phyloP scores from a whole-genome alignment of 225 moss, liverwort and hornwort species.

The Bryum argenteum region DNA sequence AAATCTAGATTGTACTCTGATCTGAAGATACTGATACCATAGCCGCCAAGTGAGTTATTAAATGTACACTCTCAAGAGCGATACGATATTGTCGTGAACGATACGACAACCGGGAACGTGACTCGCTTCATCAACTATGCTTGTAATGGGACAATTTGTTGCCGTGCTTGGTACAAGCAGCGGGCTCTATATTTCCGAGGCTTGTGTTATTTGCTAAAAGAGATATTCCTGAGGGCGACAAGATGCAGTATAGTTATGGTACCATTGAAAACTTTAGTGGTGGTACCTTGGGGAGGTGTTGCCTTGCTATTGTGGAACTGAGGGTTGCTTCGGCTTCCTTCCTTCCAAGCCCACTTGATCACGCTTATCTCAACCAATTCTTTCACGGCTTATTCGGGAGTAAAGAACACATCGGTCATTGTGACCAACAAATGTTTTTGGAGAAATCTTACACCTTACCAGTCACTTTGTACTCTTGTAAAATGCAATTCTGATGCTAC shows the following conservation, averaged over 20 bases:
- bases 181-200: conserved; percentile 78
- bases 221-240: conserved; percentile 62
- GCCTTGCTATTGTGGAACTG: conserved; percentile 72
- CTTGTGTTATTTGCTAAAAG: conserved; percentile 70
- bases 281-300: conserved; percentile 35
- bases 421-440: too few species aligned
- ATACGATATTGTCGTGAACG: conserved; percentile 71
- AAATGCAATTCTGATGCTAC: too few species aligned
- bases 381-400: too few species aligned
- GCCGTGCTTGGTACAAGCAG: conserved; percentile 69
- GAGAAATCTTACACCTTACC: too few species aligned
- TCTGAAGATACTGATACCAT: too few species aligned
- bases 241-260: conserved; percentile 78
- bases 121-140: conserved; percentile 93
- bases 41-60: conserved; percentile 80
- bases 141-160: conserved; percentile 84
- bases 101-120: conserved; percentile 75
- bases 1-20: too few species aligned
- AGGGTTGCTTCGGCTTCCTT: conserved; percentile 68
- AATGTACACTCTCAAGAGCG: conserved; percentile 62
- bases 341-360: conserved; percentile 57
- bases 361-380: too few species aligned
- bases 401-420: too few species aligned
- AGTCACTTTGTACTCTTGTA: too few species aligned
- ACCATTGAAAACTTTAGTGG: too few species aligned